phyloP scores from a whole-genome alignment of 2,329 filamentous ascomycete genomes.

The Cladosporium sp. region DNA sequence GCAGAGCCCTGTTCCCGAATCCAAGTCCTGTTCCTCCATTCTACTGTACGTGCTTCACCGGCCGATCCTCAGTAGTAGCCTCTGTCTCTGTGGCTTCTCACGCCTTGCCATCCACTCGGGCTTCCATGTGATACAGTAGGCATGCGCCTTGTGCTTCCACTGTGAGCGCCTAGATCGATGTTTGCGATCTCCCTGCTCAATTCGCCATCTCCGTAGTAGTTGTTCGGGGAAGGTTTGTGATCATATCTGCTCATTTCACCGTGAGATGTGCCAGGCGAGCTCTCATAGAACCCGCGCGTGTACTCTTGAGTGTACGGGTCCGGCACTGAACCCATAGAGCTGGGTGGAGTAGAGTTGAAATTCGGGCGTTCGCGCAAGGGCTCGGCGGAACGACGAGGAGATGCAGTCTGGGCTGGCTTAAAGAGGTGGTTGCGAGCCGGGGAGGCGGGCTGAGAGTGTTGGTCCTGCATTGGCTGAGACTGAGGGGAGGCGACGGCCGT shows the following conservation, averaged over 20 bases:
- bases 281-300: conserved; percentile 30
- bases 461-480: conserved; percentile 15
- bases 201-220: conserved; percentile 44
- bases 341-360: conserved; percentile 35
- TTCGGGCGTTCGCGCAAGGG: conserved; percentile 37
- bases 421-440: conserved; percentile 58
- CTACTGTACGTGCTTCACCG: background rate
- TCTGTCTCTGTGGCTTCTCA: conserved; percentile 30
- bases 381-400: conserved; percentile 15
- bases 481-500: conserved; percentile 30
- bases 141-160: conserved; percentile 10
- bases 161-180: conserved; percentile 40
- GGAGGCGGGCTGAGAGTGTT: conserved; percentile 21
- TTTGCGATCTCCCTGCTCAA: conserved; percentile 66
- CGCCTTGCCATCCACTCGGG: conserved; percentile 26
- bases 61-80: conserved; percentile 22
- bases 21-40: background rate
- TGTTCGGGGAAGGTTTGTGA: conserved; percentile 44
- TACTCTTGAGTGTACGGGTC: conserved; percentile 52
- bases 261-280: conserved; percentile 29
- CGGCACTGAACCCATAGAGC: conserved; percentile 28
- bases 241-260: conserved; percentile 26
- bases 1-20: background rate
- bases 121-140: conserved; percentile 10
- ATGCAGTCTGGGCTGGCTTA: conserved; percentile 47